These are phyloP conservation scores for Zanthoxylum bungeanum DNA, from an alignment of 345 rosid genomes.

Conservation along the genomic window DNA sequence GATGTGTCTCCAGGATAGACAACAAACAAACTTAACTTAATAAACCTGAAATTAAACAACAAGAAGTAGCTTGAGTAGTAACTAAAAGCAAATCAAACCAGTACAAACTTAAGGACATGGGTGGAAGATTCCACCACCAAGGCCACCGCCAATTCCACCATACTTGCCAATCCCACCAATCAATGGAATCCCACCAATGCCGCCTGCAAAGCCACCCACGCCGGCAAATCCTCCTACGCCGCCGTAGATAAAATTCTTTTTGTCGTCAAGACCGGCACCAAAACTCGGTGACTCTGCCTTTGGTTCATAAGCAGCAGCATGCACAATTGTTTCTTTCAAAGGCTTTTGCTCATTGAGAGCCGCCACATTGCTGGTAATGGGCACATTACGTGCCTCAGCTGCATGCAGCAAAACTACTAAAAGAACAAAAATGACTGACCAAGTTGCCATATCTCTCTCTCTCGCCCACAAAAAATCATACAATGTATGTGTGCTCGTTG, in stretches of 20 bases:
- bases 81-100: background rate
- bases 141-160: slow-evolving; percentile 52
- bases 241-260: slow-evolving; percentile 55
- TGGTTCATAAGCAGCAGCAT: slow-evolving; percentile 35
- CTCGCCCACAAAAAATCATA: too few species aligned
- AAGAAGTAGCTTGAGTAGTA: background rate
- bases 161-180: slow-evolving; percentile 49
- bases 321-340: slow-evolving; percentile 28
- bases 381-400: slow-evolving; percentile 34
- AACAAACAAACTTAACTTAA: background rate
- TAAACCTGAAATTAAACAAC: background rate
- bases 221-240: slow-evolving; percentile 80
- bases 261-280: slow-evolving; percentile 41
- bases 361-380: slow-evolving; percentile 11
- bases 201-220: slow-evolving; percentile 62
- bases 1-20: background rate
- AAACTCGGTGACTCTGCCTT: slow-evolving; percentile 35
- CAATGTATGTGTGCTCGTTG: too few species aligned
- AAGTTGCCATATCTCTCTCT: slow-evolving; percentile 19
- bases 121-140: slow-evolving; percentile 25
- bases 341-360: slow-evolving; percentile 13
- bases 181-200: slow-evolving; percentile 52
- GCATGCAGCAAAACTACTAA: slow-evolving; percentile 31
- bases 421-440: slow-evolving; percentile 15
- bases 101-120: slow-evolving; percentile 15